Percentiles rank a stretch among this genome's conserved stretches.
phyloP scores from a whole-genome alignment of 768 basidiomycete species.

The Boletellus emodensis region DNA sequence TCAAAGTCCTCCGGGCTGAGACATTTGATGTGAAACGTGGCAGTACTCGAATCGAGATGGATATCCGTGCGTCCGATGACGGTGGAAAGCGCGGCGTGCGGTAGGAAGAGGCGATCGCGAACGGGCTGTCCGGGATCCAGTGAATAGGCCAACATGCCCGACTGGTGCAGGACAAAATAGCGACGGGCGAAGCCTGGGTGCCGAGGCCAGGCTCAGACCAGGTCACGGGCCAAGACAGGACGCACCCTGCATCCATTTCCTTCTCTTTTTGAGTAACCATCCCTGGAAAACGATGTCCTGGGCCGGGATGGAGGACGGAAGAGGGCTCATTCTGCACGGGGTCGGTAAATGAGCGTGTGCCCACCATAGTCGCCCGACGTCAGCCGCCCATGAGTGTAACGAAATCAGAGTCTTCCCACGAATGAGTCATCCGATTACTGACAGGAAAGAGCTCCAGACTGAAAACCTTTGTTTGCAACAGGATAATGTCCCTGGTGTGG shows the following conservation, averaged over 20 bases:
- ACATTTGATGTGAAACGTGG: slow-evolving; percentile 82
- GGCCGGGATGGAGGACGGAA: slow-evolving; percentile 2
- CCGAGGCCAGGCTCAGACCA: slow-evolving; percentile 1
- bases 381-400: background rate
- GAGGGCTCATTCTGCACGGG: slow-evolving; percentile 5
- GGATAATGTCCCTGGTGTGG: too few species aligned
- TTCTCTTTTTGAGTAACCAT: slow-evolving; percentile 83
- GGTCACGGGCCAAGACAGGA: background rate
- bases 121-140: slow-evolving; percentile 67
- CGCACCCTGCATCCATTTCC: slow-evolving; percentile 85
- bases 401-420: too few species aligned
- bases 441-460: too few species aligned
- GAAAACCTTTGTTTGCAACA: too few species aligned
- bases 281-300: slow-evolving; percentile 52
- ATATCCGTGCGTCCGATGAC: slow-evolving; percentile 72
- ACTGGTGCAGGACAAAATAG: slow-evolving; percentile 67
- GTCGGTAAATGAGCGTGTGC: slow-evolving; percentile 1
- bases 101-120: slow-evolving; percentile 64
- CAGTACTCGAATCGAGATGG: slow-evolving; percentile 70
- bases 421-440: too few species aligned
- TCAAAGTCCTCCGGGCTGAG: slow-evolving; percentile 67
- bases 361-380: background rate
- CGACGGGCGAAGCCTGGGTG: slow-evolving; percentile 74
- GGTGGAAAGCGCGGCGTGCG: slow-evolving; percentile 75
- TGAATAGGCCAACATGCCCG: slow-evolving; percentile 71